phyloP scores from a whole-genome alignment of 768 basidiomycete species.

The Mycena pura region DNA sequence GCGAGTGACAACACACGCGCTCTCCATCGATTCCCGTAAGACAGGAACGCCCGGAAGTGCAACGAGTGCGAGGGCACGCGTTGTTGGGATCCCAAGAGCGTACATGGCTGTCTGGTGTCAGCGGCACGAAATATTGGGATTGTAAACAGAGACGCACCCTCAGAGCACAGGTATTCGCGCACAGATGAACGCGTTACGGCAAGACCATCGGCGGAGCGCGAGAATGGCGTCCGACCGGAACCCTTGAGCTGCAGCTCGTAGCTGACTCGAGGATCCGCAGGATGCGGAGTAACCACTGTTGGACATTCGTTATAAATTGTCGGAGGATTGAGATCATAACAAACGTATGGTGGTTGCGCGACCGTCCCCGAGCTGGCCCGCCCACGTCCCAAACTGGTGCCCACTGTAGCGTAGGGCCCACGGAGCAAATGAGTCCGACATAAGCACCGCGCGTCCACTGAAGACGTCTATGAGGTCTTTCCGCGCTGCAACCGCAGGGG shows the following conservation, averaged over 20 bases:
- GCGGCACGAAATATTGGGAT: background rate
- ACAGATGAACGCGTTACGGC: conserved; percentile 95
- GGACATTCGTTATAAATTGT: background rate
- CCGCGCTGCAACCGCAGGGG: conserved; percentile 53
- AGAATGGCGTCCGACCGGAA: conserved; percentile 92
- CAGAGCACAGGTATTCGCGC: conserved; percentile 91
- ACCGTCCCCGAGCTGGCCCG: conserved; percentile 96
- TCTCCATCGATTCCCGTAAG: conserved; percentile 74
- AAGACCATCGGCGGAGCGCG: conserved; percentile 90
- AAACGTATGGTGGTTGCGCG: conserved; percentile 85
- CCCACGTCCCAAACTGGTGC: conserved; percentile 89
- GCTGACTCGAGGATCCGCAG: conserved; percentile 54
- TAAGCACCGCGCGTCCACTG: conserved; percentile 76
- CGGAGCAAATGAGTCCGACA: conserved; percentile 67
- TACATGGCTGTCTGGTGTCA: conserved; percentile 44
- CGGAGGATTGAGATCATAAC: background rate
- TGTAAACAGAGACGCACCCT: conserved; percentile 59
- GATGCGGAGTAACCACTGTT: conserved; percentile 81
- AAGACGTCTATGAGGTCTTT: conserved; percentile 83
- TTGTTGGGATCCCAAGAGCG: conserved; percentile 89
- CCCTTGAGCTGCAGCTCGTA: conserved; percentile 97
- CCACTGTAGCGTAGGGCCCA: conserved; percentile 94
- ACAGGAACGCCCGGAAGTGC: conserved; percentile 78
- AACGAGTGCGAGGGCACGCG: conserved; percentile 83
- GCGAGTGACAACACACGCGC: conserved; percentile 77